Evolutionary conservation across 768 basidiomycete genomes (phyloP).

Genomic region (Tricholoma flavovirens): DNA sequence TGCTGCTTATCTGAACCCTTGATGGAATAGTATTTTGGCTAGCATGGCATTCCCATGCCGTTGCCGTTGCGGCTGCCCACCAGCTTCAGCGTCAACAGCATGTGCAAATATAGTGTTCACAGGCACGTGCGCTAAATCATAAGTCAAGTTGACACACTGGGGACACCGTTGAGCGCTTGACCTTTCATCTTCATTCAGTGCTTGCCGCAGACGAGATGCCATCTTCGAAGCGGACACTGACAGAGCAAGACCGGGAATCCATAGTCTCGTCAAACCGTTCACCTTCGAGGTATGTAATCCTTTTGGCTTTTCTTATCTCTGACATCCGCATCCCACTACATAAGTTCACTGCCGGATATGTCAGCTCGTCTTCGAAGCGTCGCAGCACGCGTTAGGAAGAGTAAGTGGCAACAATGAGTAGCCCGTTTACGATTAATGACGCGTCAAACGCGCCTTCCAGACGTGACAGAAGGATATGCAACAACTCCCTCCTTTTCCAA

Average conservation of each 20-base stretch:
- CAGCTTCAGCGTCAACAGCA: neutral
- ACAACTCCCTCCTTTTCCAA: slow-evolving; percentile 36
- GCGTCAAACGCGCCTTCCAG: slow-evolving; percentile 33
- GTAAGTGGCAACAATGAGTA: slow-evolving; percentile 30
- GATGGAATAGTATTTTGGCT: no score
- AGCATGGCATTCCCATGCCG: neutral
- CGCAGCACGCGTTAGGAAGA: slow-evolving; percentile 54
- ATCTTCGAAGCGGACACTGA: slow-evolving; percentile 24
- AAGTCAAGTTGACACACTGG: neutral
- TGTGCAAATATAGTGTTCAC: neutral
- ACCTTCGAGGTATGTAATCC: slow-evolving; percentile 11
- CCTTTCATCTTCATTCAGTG: slow-evolving; percentile 6
- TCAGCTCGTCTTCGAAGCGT: slow-evolving; percentile 49
- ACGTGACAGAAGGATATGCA: slow-evolving; percentile 56
- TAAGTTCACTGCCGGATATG: slow-evolving; percentile 44
- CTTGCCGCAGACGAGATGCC: slow-evolving; percentile 1
- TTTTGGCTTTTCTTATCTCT: neutral
- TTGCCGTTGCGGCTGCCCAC: neutral
- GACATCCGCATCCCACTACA: neutral
- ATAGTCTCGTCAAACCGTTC: slow-evolving; percentile 11
- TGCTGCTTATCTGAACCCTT: neutral
- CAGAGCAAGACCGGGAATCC: slow-evolving; percentile 18
- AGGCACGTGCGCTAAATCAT: neutral
- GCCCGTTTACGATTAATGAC: slow-evolving; percentile 8
- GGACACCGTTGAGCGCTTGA: neutral